A percentile compares a stretch with the other conserved stretches of the same genome.
phyloP scores from a whole-genome alignment of 805 yeast species.

The Clavispora carvajalis region DNA sequence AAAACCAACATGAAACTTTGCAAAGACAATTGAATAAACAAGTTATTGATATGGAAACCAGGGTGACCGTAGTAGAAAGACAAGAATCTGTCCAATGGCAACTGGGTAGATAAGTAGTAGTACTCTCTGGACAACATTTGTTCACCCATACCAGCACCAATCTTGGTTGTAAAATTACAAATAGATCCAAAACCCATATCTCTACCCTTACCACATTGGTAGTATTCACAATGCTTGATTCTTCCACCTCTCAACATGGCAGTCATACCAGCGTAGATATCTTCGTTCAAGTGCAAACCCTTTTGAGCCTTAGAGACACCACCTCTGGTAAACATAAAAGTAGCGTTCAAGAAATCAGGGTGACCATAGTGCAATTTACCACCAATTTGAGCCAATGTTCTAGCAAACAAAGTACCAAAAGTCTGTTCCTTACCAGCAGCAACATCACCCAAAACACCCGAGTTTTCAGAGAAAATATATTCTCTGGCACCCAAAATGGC shows the following conservation, averaged over 20 bases:
- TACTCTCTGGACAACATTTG: slow-evolving; percentile 80
- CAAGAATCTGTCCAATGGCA: slow-evolving; percentile 72
- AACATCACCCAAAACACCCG: slow-evolving; percentile 77
- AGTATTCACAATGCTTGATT: slow-evolving; percentile 76
- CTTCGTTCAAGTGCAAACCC: slow-evolving; percentile 79
- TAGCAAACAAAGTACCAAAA: slow-evolving; percentile 77
- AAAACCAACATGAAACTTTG: slow-evolving; percentile 51
- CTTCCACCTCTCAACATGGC: slow-evolving; percentile 77
- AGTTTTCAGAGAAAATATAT: slow-evolving; percentile 76
- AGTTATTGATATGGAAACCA: slow-evolving; percentile 78
- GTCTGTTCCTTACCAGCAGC: slow-evolving; percentile 90
- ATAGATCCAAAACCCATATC: slow-evolving; percentile 83
- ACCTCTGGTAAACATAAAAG: slow-evolving; percentile 80
- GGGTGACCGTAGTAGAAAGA: slow-evolving; percentile 84
- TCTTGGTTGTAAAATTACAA: slow-evolving; percentile 74
- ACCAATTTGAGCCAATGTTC: slow-evolving; percentile 77
- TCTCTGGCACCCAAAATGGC: slow-evolving; percentile 84
- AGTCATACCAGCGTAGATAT: slow-evolving; percentile 82
- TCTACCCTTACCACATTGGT: slow-evolving; percentile 84
- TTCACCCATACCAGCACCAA: slow-evolving; percentile 90
- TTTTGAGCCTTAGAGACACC: slow-evolving; percentile 84
- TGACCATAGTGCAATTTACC: slow-evolving; percentile 85
- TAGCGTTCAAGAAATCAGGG: slow-evolving; percentile 72
- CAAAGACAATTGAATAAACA: slow-evolving; percentile 62
- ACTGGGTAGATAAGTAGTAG: slow-evolving; percentile 69